phyloP scores from a whole-genome alignment of 805 yeast species.

The Komagataella kurtzmanii region DNA sequence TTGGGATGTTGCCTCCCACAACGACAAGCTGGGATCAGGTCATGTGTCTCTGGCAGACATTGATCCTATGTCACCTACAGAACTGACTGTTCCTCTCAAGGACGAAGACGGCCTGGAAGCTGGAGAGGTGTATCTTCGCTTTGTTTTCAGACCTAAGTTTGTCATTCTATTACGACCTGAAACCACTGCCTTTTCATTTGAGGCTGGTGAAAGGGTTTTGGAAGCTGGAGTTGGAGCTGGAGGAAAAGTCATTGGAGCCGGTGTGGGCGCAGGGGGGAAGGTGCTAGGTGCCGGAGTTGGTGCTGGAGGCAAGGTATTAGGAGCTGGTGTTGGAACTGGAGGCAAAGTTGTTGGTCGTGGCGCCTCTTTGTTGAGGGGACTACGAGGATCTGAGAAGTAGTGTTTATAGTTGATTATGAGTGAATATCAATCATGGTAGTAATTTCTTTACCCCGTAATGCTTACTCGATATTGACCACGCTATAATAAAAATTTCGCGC shows the following conservation, averaged over 20 bases:
- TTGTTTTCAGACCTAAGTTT: conserved; percentile 61
- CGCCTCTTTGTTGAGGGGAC: background rate
- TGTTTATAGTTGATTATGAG: background rate
- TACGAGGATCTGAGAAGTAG: background rate
- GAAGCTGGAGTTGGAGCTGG: conserved; percentile 23
- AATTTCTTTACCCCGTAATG: too few relatives aligned
- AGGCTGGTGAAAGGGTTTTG: conserved; percentile 24
- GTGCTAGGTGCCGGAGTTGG: conserved; percentile 29
- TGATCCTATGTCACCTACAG: conserved; percentile 38
- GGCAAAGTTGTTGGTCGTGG: conserved; percentile 29
- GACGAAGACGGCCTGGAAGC: conserved; percentile 36
- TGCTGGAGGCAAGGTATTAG: conserved; percentile 36
- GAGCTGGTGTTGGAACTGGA: conserved; percentile 21
- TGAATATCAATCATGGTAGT: background rate
- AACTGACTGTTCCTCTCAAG: conserved; percentile 38
- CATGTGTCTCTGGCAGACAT: conserved; percentile 42
- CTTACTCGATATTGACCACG: too few relatives aligned
- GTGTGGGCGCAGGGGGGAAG: conserved; percentile 23
- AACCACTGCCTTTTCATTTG: conserved; percentile 20
- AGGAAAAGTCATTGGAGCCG: conserved; percentile 29
- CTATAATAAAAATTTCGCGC: background rate
- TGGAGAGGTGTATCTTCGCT: conserved; percentile 49
- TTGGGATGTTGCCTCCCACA: conserved; percentile 91
- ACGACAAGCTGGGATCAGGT: conserved; percentile 70
- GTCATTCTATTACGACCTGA: conserved; percentile 33